phyloP scores from a whole-genome alignment of 2,329 filamentous ascomycete species.

The Orbilia quercus region DNA sequence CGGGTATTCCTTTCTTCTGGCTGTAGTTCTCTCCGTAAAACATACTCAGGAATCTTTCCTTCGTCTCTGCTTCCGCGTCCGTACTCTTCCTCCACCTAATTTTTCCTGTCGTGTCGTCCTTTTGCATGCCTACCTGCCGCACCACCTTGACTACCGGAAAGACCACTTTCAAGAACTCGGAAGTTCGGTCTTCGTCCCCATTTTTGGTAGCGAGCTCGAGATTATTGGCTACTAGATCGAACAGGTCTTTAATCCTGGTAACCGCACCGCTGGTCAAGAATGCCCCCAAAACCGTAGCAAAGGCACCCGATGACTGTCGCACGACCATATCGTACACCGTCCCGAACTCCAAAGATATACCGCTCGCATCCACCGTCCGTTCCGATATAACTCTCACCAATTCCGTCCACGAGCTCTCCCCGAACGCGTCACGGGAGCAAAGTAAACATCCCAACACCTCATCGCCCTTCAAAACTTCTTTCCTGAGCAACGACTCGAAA shows the following conservation, averaged over 20 bases:
- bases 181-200: background rate
- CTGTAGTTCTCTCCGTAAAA: slow-evolving; percentile 18
- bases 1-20: background rate
- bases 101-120: slow-evolving; percentile 22
- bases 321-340: slow-evolving; percentile 11
- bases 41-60: slow-evolving; percentile 11
- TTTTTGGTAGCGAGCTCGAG: background rate
- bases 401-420: background rate
- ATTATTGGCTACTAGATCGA: background rate
- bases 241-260: background rate
- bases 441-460: slow-evolving; percentile 23
- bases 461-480: background rate
- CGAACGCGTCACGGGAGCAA: background rate
- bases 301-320: background rate
- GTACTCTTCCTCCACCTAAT: slow-evolving; percentile 27
- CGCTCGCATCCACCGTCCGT: background rate
- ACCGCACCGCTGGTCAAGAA: background rate
- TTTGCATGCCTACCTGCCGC: slow-evolving; percentile 12
- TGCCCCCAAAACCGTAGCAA: slow-evolving; percentile 3
- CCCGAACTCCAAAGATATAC: background rate
- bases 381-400: background rate
- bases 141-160: slow-evolving; percentile 20
- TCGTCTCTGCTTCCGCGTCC: background rate
- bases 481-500: slow-evolving; percentile 8
- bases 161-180: background rate